These are phyloP conservation scores for apple (Malus domestica) DNA, from an alignment of 306 rosid species.

Conservation along the genomic window DNA sequence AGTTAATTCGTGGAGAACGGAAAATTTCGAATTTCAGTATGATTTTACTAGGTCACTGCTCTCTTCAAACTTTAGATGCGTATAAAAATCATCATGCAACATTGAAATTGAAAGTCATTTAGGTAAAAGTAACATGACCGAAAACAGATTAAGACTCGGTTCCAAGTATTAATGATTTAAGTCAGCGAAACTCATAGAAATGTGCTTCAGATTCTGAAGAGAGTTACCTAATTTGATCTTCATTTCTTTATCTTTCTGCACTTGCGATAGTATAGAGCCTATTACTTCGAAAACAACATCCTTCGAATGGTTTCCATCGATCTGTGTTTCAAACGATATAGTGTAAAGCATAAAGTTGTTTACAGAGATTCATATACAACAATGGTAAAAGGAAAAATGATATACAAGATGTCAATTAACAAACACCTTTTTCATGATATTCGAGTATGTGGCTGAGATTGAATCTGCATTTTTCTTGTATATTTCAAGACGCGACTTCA, in stretches of 20 bases:
- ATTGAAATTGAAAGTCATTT: not conserved
- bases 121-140: not conserved
- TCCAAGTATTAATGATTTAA: not conserved
- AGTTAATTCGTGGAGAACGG: conserved; percentile 4
- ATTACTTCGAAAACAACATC: conserved; percentile 64
- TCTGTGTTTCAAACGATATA: conserved; percentile 35
- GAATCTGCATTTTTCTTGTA: conserved; percentile 80
- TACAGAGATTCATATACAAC: conserved; percentile 7
- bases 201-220: conserved; percentile 5
- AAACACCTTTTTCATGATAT: conserved; percentile 59
- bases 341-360: not conserved
- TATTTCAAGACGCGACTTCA: conserved; percentile 65
- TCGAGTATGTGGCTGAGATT: conserved; percentile 51
- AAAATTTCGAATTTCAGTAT: not conserved
- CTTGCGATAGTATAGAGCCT: conserved; percentile 50
- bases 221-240: conserved; percentile 36
- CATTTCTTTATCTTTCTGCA: conserved; percentile 41
- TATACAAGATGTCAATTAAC: conserved; percentile 1
- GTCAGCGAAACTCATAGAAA: not conserved
- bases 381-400: not conserved
- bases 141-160: not conserved
- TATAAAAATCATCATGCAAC: not conserved
- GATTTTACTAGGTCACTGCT: not conserved
- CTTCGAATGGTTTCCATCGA: conserved; percentile 70
- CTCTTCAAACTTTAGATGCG: not conserved